These are phyloP conservation scores for Stemphylium beticola DNA, from an alignment of 2,329 filamentous ascomycete species.

Conservation along the genomic window DNA sequence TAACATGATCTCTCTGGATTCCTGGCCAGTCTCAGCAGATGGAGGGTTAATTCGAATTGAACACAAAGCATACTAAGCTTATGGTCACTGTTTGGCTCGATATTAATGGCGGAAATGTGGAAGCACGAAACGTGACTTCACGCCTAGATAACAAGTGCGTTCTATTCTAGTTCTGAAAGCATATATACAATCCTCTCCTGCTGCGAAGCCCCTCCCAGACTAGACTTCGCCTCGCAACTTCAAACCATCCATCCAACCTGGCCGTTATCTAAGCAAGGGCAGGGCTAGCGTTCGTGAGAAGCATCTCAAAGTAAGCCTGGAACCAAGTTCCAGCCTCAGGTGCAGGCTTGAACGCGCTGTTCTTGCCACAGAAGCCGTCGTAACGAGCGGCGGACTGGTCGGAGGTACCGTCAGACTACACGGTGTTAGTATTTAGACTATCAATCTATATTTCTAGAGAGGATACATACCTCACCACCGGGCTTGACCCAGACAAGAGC, in stretches of 20 bases:
- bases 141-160: no score
- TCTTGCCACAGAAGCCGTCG: slow-evolving; percentile 61
- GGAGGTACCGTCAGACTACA: slow-evolving; percentile 54
- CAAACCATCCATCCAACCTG: neutral
- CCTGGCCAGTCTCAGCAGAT: neutral
- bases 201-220: neutral
- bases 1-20: neutral
- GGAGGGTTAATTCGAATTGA: no score
- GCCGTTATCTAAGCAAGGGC: slow-evolving; percentile 21
- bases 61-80: no score
- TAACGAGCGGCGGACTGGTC: slow-evolving; percentile 55
- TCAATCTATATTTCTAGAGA: neutral
- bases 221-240: accelerated
- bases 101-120: neutral
- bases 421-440: neutral
- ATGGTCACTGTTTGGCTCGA: neutral
- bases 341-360: slow-evolving; percentile 65
- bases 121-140: neutral
- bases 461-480: slow-evolving; percentile 55
- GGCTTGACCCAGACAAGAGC: slow-evolving; percentile 76
- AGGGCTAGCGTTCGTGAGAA: slow-evolving; percentile 46
- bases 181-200: slow-evolving; percentile 1
- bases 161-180: neutral
- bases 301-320: slow-evolving; percentile 52
- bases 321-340: slow-evolving; percentile 76